Percentiles rank a stretch among this genome's conserved stretches.
phyloP scores from a whole-genome alignment of 1,284 basidiomycete genomes.

The Hymenochaete sp. region DNA sequence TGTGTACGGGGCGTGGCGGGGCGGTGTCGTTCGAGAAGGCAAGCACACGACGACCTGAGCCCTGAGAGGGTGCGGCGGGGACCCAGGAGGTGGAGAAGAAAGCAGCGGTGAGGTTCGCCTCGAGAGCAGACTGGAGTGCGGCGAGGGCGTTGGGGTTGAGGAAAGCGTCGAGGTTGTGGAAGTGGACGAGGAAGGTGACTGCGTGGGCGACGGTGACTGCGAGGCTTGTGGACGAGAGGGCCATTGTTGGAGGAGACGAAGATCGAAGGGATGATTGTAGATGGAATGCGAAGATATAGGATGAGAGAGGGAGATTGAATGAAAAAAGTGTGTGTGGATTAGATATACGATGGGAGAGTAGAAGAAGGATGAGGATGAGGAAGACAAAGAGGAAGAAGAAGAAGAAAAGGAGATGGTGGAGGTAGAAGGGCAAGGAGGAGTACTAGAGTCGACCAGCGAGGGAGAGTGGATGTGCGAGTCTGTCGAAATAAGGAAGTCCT shows the following conservation, averaged over 20 bases:
- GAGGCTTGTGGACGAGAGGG: conserved; percentile 43
- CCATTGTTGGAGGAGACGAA: conserved; percentile 13
- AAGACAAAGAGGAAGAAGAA: background rate
- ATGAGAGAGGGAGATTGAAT: background rate
- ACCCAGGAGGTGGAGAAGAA: conserved; percentile 54
- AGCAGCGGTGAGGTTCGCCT: conserved; percentile 58
- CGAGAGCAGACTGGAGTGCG: conserved; percentile 59
- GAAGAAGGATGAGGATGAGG: background rate
- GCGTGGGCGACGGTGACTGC: conserved; percentile 60
- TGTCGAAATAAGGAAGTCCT: background rate
- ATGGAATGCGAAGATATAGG: background rate
- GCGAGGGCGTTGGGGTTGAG: conserved; percentile 40
- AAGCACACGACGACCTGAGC: conserved; percentile 65
- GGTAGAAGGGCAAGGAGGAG: background rate
- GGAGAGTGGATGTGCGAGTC: background rate
- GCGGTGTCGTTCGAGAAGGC: conserved; percentile 57
- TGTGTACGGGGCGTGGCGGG: conserved; percentile 61
- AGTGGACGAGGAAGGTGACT: conserved; percentile 59
- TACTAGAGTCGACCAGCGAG: background rate
- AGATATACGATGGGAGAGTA: no score
- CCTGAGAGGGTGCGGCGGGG: conserved; percentile 50
- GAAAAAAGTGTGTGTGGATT: no score
- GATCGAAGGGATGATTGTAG: conserved; percentile 29
- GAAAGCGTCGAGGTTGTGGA: conserved; percentile 41
- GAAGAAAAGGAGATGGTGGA: background rate